These are phyloP conservation scores for Lepidium campestre DNA, from an alignment of 441 rosid species.

Conservation along the genomic window DNA sequence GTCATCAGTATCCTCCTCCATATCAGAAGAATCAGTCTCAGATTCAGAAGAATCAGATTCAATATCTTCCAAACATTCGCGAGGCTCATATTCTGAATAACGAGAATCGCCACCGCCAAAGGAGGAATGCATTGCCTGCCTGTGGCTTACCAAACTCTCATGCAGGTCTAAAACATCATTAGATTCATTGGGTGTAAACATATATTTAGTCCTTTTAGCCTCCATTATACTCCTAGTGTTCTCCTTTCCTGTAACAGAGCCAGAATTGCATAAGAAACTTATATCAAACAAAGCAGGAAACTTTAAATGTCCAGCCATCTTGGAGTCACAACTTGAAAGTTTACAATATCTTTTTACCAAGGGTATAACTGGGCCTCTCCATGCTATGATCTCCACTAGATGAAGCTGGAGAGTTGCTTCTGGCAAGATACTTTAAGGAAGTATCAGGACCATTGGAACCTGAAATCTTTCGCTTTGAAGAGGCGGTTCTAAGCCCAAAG, in stretches of 20 bases:
- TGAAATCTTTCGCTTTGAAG: conserved; percentile 54
- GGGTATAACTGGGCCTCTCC: conserved; percentile 39
- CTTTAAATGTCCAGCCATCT: conserved; percentile 21
- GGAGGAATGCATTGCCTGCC: conserved; percentile 38
- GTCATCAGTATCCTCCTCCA: conserved; percentile 69
- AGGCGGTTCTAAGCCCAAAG: conserved; percentile 57
- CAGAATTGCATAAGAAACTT: conserved; percentile 28
- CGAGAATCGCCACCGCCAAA: conserved; percentile 41
- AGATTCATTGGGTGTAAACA: conserved; percentile 44
- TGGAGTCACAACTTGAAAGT: conserved; percentile 6
- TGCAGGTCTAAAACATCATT: conserved; percentile 50
- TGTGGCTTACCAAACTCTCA: conserved; percentile 38
- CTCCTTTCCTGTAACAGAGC: conserved; percentile 52
- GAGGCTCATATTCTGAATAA: conserved; percentile 44
- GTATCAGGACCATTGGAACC: conserved; percentile 43
- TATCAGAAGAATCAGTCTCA: conserved; percentile 76
- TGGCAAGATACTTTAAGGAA: conserved; percentile 36
- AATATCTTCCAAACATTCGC: conserved; percentile 49
- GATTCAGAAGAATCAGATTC: conserved; percentile 56
- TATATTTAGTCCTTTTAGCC: conserved; percentile 58
- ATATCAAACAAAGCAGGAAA: conserved; percentile 16
- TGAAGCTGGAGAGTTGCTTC: conserved; percentile 40
- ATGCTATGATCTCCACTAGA: conserved; percentile 39
- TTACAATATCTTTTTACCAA: conserved; percentile 48
- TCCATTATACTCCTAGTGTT: conserved; percentile 38